phyloP scores from a whole-genome alignment of 371 early-diverging fungal species.

The Mucor circinelloides region DNA sequence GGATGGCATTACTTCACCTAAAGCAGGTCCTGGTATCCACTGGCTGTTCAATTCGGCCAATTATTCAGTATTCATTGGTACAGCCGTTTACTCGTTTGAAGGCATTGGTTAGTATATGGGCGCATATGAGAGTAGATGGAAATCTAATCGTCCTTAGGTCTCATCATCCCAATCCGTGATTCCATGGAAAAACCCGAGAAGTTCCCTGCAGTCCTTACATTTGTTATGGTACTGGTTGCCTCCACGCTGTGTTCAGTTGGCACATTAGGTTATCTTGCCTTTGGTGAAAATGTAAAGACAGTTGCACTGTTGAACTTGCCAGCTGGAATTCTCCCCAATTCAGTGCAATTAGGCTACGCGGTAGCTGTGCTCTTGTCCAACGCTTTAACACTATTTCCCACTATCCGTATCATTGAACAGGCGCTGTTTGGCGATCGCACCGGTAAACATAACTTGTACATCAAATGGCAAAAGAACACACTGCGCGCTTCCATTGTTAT shows the following conservation, averaged over 20 bases:
- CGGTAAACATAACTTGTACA: conserved; percentile 42
- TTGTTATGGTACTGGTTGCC: conserved; percentile 73
- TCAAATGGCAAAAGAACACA: conserved; percentile 89
- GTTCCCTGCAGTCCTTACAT: conserved; percentile 74
- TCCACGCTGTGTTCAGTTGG: conserved; percentile 76
- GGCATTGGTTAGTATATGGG: conserved; percentile 58
- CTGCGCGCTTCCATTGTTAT: conserved; percentile 74
- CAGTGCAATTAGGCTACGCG: conserved; percentile 83
- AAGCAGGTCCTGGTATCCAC: conserved; percentile 38
- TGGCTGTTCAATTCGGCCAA: conserved; percentile 52
- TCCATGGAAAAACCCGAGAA: conserved; percentile 82
- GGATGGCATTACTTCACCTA: conserved; percentile 15
- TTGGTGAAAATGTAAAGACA: conserved; percentile 82
- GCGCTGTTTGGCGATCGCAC: conserved; percentile 57
- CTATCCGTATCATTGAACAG: conserved; percentile 86
- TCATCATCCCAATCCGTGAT: conserved; percentile 89
- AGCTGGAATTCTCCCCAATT: conserved; percentile 49
- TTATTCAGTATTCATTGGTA: conserved; percentile 88
- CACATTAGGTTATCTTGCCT: conserved; percentile 80
- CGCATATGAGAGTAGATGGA: not conserved
- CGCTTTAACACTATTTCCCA: conserved; percentile 85
- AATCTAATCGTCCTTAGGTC: conserved; percentile 46
- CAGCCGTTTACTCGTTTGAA: conserved; percentile 93
- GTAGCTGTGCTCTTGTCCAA: conserved; percentile 88
- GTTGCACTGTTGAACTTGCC: conserved; percentile 86